Conservation (phyloP, 495 filamentous ascomycete species). For the Penicillium cataractarum region DNA sequence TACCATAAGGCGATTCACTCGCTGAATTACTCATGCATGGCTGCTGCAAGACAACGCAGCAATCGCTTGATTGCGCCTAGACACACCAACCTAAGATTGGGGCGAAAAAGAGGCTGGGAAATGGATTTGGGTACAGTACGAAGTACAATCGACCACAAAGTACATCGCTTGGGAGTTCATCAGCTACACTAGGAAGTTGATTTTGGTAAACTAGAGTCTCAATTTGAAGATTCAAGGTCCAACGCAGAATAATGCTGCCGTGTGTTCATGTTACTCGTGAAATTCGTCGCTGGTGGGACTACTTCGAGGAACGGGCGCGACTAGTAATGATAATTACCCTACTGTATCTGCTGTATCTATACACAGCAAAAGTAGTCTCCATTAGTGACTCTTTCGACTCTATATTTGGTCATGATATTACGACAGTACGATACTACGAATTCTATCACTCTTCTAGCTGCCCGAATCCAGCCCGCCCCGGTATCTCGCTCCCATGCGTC, state of each 20-base stretch:
- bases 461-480: slow-evolving; percentile 11
- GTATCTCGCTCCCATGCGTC: slow-evolving; percentile 14
- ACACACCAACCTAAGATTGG: not conserved
- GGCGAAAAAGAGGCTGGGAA: slow-evolving; percentile 4
- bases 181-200: not conserved
- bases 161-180: not conserved
- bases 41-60: slow-evolving; percentile 22
- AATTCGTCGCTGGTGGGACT: not conserved
- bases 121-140: not conserved
- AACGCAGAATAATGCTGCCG: not conserved
- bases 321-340: slow-evolving; percentile 7
- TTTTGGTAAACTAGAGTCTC: not conserved
- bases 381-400: not conserved
- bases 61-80: slow-evolving; percentile 6
- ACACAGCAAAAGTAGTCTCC: not conserved
- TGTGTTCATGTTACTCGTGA: not conserved
- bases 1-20: not conserved
- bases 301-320: not conserved
- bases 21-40: slow-evolving; percentile 1
- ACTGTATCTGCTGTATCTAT: not conserved
- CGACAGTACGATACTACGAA: not conserved
- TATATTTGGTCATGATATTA: not conserved
- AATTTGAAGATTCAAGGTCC: too few relatives aligned
- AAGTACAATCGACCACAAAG: not conserved
- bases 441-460: not conserved